These are phyloP conservation scores for Sphaerobolus stellatus DNA, from an alignment of 1,284 basidiomycete genomes.

Conservation along the genomic window DNA sequence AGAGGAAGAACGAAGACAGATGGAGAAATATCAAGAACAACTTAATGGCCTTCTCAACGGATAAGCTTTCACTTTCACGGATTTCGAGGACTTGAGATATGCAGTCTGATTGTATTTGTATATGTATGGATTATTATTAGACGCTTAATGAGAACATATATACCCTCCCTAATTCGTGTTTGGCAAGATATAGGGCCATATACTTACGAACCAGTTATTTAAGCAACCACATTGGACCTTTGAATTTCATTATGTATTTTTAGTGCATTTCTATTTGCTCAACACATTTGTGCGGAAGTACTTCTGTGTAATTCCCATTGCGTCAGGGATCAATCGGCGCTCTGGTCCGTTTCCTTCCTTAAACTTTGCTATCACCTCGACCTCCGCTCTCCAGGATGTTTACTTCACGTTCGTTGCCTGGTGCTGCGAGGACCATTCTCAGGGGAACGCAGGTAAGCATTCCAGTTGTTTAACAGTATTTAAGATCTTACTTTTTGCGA, in stretches of 20 bases:
- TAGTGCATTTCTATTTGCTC: no score
- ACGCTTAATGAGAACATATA: background rate
- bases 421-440: conserved; percentile 12
- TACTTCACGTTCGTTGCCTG: conserved; percentile 14
- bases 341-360: background rate
- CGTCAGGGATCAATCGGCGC: background rate
- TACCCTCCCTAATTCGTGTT: background rate
- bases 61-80: conserved; percentile 29
- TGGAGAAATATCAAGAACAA: conserved; percentile 86
- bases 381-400: conserved; percentile 11
- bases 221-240: no score
- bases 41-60: conserved; percentile 81
- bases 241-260: no score
- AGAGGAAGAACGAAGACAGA: conserved; percentile 78
- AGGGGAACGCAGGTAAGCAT: conserved; percentile 8
- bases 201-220: no score
- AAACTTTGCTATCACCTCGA: conserved; percentile 3
- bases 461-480: background rate
- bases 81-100: background rate
- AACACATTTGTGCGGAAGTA: no score
- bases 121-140: background rate
- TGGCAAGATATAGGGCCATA: background rate
- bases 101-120: background rate
- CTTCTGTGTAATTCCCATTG: no score
- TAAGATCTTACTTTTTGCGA: background rate